Evolutionary conservation across 495 filamentous ascomycete species (phyloP), one percentile per base, ranked within the genome.

Genomic region (Penicillium desertorum): DNA sequence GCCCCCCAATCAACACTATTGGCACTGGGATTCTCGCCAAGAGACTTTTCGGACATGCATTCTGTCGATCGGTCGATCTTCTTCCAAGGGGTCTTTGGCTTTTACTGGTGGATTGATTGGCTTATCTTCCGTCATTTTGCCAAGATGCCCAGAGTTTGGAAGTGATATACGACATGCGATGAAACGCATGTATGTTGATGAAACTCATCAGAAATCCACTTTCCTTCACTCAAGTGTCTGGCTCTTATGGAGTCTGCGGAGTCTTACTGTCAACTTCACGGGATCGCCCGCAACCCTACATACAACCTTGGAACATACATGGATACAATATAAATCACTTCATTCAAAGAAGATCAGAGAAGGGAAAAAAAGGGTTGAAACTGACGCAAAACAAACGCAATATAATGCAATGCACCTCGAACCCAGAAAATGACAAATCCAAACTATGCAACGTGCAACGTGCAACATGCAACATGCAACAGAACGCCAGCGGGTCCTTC

Each of bases 1-100:
- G 64, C 64, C 61, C 54, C 64, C 48, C 23, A 25, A 43, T 20
- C 16, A 39, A 39, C 45, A 61, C 61, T 66, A 63, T 63, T 63
- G 60, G 45, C 14, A 23, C 12, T 25, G 43, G 32, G 34, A 32
- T 51, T 14, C 17, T n/a, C 20, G 63, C 63, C 63, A 66, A 63
- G 63, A 46, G 16, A 12, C 2, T 25, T 27, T 27, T 45, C 23
- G 25, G 29, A 54, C 45, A 48, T 47, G 52, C 41, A 19, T 49
- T 32, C 16, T 51, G 60, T 58, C 57, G 60, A 65, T 60, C 60
- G 37, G 32, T 42, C 19, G 23, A 39, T 37, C 34, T 17, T 37
- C 16, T 56, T 51, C 10, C n/a, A 42, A 32, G 55, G 39, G 39
- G 45, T 54, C 58, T 56, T 57, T 56, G 54, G 51, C 58, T 55